Base-by-base conservation (phyloP, 129 eudicot species). In the Smallanthus sonchifolius region DNA sequence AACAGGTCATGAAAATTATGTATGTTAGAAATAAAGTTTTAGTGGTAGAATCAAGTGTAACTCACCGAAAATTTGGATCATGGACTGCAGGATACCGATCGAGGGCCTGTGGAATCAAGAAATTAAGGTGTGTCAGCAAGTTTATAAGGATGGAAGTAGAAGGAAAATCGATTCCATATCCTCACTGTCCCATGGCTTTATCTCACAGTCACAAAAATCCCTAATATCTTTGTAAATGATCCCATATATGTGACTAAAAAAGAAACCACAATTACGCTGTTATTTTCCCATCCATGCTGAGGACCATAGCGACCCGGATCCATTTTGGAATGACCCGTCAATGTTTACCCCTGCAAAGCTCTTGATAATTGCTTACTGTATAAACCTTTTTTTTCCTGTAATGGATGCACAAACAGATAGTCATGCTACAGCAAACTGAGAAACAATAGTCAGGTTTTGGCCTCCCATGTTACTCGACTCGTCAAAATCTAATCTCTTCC, bases 261-360 rank as follows among this genome's bases (percentile, higher is more conserved):
- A 84, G 84, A 87, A 91, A 91, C 99, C 97, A 95, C 97, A 91
- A 95, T 95, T 95, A 95, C 99, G 99, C 99, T 95, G 99, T 91
- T 91, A 95, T 95, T 91, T 83, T 95, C 99, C 99, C 99, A 95
- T 88, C 96, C 97, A 83, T 84, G 99, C 89, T 84, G 99, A 79
- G 49, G 89, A 83, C 96, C 99, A 79, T 91, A 91, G 92, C 96
- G 99, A 76, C 95, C 92, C 45, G 82, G 97, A 84, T 95, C 99
- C 99, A 95, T 95, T 78, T 82, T 77, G 84, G 67, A 54, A 74
- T 10, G 79, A 84, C 75, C 77, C 28, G 83, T 81, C 79, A 82
- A 75, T 28, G 83, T 83, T 61, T 83, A 84, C 77, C 84, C 96
- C 89, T 77, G 95, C 78, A 75, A 81, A 83, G 83, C 89, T 85